Conservation (phyloP, 208 protist species). For the Crithidia expoeki region DNA sequence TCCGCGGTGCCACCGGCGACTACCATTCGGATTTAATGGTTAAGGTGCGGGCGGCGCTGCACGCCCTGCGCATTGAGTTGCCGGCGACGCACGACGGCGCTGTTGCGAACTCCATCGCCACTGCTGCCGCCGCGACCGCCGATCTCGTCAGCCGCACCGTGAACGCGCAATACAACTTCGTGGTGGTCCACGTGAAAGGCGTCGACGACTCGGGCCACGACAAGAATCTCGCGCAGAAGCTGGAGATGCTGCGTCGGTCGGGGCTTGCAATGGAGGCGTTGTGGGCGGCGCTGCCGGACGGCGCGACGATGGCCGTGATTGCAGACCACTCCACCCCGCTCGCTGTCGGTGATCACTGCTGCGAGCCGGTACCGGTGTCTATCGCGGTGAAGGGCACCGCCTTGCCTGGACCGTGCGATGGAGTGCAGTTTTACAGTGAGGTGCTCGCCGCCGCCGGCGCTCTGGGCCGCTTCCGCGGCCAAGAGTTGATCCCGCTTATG, state of each 20-base stretch:
- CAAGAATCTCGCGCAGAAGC: slow-evolving; percentile 41
- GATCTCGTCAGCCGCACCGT: slow-evolving; percentile 8
- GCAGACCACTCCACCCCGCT: slow-evolving; percentile 72
- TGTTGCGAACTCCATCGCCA: slow-evolving; percentile 3
- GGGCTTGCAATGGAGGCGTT: slow-evolving; percentile 54
- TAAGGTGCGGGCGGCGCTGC: slow-evolving; percentile 56
- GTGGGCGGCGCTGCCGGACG: slow-evolving; percentile 51
- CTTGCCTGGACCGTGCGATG: slow-evolving; percentile 27
- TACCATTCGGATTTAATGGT: slow-evolving; percentile 52
- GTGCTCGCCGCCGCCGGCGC: slow-evolving; percentile 37
- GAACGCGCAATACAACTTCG: slow-evolving; percentile 47
- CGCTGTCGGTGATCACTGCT: slow-evolving; percentile 68
- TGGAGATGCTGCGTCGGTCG: slow-evolving; percentile 55
- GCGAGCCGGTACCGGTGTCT: slow-evolving; percentile 70
- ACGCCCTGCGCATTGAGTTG: slow-evolving; percentile 40
- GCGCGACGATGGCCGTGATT: slow-evolving; percentile 57
- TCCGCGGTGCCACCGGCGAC: slow-evolving; percentile 56
- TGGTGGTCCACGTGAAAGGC: slow-evolving; percentile 79
- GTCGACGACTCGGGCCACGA: slow-evolving; percentile 78
- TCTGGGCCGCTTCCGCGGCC: slow-evolving; percentile 61
- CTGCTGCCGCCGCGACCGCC: neutral
- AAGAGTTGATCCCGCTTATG: slow-evolving; percentile 50
- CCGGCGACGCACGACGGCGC: slow-evolving; percentile 11
- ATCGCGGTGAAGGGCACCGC: slow-evolving; percentile 44
- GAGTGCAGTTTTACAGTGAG: slow-evolving; percentile 60